phyloP scores from a whole-genome alignment of 2,329 filamentous ascomycete genomes.

The Fusarium clavum region DNA sequence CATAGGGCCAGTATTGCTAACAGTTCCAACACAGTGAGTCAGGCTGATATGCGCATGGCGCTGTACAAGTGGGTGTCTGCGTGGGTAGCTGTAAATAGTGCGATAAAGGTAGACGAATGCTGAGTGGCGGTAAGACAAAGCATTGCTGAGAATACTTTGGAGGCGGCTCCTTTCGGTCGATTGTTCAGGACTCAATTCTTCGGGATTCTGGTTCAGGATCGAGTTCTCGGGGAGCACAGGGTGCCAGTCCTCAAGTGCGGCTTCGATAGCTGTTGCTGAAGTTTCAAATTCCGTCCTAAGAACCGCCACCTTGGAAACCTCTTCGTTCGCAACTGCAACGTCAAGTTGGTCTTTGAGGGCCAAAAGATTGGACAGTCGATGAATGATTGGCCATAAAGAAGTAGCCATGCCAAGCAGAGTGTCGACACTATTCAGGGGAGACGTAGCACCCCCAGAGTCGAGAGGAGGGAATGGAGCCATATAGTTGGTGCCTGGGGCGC shows the following conservation, averaged over 20 bases:
- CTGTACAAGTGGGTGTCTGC: slow-evolving; percentile 64
- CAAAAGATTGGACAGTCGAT: slow-evolving; percentile 67
- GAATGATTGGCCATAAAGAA: slow-evolving; percentile 72
- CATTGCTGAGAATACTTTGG: slow-evolving; percentile 68
- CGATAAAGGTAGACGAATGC: slow-evolving; percentile 69
- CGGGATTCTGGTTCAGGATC: slow-evolving; percentile 37
- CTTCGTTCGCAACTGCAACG: slow-evolving; percentile 55
- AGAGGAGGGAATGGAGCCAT: slow-evolving; percentile 60
- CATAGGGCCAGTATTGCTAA: slow-evolving; percentile 69
- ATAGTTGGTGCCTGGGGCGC: slow-evolving; percentile 59
- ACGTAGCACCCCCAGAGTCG: slow-evolving; percentile 58
- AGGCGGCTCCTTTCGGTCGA: slow-evolving; percentile 56
- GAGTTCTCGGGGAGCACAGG: slow-evolving; percentile 60
- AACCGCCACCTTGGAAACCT: slow-evolving; percentile 59
- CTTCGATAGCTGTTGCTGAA: slow-evolving; percentile 66
- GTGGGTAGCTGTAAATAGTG: slow-evolving; percentile 61
- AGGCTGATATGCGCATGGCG: slow-evolving; percentile 63
- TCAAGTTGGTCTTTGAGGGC: slow-evolving; percentile 65
- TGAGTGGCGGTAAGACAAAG: slow-evolving; percentile 70
- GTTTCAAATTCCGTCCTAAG: slow-evolving; percentile 63
- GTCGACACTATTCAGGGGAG: slow-evolving; percentile 65
- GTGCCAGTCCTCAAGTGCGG: slow-evolving; percentile 66
- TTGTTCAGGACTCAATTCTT: slow-evolving; percentile 42
- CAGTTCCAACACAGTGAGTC: slow-evolving; percentile 66
- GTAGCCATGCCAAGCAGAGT: slow-evolving; percentile 71